These are phyloP conservation scores for Grifola frondosa DNA, from an alignment of 1,284 basidiomycete genomes.

Conservation along the genomic window DNA sequence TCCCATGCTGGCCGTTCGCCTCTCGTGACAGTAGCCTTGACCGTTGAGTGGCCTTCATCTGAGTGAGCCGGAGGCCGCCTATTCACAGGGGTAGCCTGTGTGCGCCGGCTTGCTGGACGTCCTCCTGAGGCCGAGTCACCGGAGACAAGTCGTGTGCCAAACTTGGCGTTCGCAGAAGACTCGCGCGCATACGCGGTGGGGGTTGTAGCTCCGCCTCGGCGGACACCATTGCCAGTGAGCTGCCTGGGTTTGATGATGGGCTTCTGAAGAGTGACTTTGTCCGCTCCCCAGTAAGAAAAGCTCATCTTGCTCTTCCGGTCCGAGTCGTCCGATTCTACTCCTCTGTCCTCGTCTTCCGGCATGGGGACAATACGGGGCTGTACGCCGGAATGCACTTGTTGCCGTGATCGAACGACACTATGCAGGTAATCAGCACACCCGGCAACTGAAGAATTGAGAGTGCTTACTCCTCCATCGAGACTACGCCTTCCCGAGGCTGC, in stretches of 20 bases:
- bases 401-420: conserved; percentile 70
- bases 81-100: conserved; percentile 49
- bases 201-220: conserved; percentile 46
- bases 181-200: conserved; percentile 67
- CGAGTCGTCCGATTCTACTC: conserved; percentile 74
- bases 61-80: conserved; percentile 48
- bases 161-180: conserved; percentile 83
- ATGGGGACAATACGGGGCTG: conserved; percentile 72
- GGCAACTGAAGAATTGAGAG: conserved; percentile 2
- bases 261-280: conserved; percentile 82
- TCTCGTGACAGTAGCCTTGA: conserved; percentile 63
- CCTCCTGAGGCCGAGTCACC: conserved; percentile 44
- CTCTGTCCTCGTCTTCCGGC: conserved; percentile 57
- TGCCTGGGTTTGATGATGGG: conserved; percentile 58
- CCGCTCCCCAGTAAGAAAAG: conserved; percentile 88
- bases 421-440: conserved; percentile 6
- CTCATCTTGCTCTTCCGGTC: conserved; percentile 89
- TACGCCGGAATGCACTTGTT: conserved; percentile 50
- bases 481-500: conserved; percentile 70
- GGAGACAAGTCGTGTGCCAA: conserved; percentile 71
- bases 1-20: conserved; percentile 61
- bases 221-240: conserved; percentile 35
- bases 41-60: conserved; percentile 59
- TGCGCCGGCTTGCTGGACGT: conserved; percentile 65
- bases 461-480: conserved; percentile 84